These are phyloP conservation scores for Carallia pectinifolia DNA, from an alignment of 345 rosid genomes.

Conservation along the genomic window DNA sequence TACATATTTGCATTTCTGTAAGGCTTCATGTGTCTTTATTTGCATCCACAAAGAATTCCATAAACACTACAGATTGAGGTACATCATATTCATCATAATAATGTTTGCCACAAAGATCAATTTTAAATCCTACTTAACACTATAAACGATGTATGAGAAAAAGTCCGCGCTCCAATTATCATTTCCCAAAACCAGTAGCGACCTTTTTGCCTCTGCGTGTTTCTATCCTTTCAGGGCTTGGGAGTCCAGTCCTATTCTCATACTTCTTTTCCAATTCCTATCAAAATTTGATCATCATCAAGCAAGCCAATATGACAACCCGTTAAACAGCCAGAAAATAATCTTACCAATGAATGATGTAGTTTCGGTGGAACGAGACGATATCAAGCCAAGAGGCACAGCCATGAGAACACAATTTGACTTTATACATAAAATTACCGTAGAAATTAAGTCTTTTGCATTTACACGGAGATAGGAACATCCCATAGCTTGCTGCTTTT, in stretches of 20 bases:
- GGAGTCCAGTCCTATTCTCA: slow-evolving; percentile 67
- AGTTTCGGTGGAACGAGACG: not conserved
- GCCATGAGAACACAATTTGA: not conserved
- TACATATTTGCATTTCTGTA: too few relatives aligned
- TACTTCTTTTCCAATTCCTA: slow-evolving; percentile 83
- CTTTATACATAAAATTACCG: not conserved
- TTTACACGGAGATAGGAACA: not conserved
- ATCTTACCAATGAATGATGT: not conserved
- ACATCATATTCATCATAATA: too few relatives aligned
- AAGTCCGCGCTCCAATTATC: slow-evolving; percentile 32
- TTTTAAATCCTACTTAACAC: too few relatives aligned
- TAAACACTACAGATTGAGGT: too few relatives aligned
- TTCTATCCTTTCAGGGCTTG: slow-evolving; percentile 77
- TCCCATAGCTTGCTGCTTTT: not conserved
- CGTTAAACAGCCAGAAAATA: not conserved
- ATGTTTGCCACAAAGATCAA: too few relatives aligned
- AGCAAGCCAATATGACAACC: not conserved
- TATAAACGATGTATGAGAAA: slow-evolving; percentile 9
- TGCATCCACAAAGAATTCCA: too few relatives aligned
- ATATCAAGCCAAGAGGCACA: not conserved
- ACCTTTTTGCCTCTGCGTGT: slow-evolving; percentile 49
- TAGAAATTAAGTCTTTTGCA: not conserved
- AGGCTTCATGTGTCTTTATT: too few relatives aligned
- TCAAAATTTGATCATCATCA: slow-evolving; percentile 17
- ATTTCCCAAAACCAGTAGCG: slow-evolving; percentile 84